Evolutionary conservation across 345 rosid species (phyloP).

Genomic region (Populus alba): DNA sequence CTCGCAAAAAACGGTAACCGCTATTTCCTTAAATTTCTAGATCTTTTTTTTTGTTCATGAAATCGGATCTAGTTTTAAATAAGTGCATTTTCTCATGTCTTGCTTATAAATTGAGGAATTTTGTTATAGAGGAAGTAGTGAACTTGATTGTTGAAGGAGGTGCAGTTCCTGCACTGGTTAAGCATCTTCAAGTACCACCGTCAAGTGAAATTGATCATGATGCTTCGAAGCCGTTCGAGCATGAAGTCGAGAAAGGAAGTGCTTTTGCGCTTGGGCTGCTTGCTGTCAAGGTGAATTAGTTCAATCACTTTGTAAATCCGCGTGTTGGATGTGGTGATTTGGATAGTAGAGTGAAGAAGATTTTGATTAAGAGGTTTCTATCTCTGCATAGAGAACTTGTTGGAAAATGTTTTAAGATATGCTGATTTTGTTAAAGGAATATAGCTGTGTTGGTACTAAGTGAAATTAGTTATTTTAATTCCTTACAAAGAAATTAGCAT

Average conservation of each 20-base stretch:
- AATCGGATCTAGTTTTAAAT: not conserved
- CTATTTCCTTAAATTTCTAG: not conserved
- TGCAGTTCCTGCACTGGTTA: slow-evolving; percentile 89
- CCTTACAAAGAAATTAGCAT: not conserved
- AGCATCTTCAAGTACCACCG: slow-evolving; percentile 84
- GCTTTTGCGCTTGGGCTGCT: slow-evolving; percentile 96
- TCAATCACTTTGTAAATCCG: not conserved
- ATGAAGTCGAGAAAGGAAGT: slow-evolving; percentile 97
- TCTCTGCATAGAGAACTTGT: not conserved
- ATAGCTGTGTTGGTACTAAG: not conserved
- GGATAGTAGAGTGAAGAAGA: not conserved
- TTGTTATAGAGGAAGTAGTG: slow-evolving; percentile 79
- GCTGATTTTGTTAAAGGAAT: not conserved
- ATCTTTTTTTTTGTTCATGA: not conserved
- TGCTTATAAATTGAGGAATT: not conserved
- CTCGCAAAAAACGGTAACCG: slow-evolving; percentile 86
- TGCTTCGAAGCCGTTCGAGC: slow-evolving; percentile 69
- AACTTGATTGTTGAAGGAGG: slow-evolving; percentile 93
- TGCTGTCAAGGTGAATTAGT: slow-evolving; percentile 71
- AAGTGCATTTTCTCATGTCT: slow-evolving; percentile 1
- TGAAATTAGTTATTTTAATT: not conserved
- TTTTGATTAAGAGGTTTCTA: not conserved
- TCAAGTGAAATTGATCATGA: slow-evolving; percentile 42
- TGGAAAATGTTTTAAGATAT: not conserved
- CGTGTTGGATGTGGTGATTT: slow-evolving; percentile 4